These are phyloP conservation scores for Phytophthora uliginosa DNA, from an alignment of 352 stramenopile genomes.

Conservation along the genomic window DNA sequence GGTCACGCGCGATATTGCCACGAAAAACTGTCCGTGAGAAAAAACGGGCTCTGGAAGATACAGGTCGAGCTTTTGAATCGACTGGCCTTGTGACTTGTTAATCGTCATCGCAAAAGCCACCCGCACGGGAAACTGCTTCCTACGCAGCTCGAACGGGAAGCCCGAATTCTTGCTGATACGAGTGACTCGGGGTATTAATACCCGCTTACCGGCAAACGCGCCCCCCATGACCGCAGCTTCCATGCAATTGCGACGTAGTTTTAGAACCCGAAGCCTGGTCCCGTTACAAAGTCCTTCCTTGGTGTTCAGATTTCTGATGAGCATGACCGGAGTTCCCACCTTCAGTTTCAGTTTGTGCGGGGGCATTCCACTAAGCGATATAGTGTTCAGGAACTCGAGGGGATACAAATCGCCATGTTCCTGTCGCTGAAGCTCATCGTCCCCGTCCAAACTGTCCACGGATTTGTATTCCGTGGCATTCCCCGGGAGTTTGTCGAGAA, in stretches of 20 bases:
- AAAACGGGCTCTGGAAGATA: too few relatives aligned
- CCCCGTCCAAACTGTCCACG: too few relatives aligned
- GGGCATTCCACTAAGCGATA: too few relatives aligned
- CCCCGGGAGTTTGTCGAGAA: too few relatives aligned
- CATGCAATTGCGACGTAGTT: neutral
- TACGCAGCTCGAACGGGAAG: slow-evolving; percentile 1
- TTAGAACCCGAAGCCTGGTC: neutral
- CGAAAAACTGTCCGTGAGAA: slow-evolving; percentile 7
- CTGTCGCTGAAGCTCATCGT: too few relatives aligned
- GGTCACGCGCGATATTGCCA: slow-evolving; percentile 1
- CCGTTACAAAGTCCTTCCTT: slow-evolving; percentile 9
- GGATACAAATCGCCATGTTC: too few relatives aligned
- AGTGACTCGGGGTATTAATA: neutral
- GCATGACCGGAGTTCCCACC: neutral
- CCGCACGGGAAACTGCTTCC: slow-evolving; percentile 1
- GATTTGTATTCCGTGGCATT: too few relatives aligned
- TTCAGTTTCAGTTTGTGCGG: slow-evolving; percentile 15
- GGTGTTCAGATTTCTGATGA: slow-evolving; percentile 10
- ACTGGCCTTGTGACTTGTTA: too few relatives aligned
- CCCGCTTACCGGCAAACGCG: neutral
- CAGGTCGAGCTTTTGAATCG: too few relatives aligned
- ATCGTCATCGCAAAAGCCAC: neutral
- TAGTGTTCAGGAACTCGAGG: too few relatives aligned
- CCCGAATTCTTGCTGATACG: slow-evolving; percentile 7
- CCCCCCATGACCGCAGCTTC: slow-evolving; percentile 5